Evolutionary conservation across 2,329 filamentous ascomycete species (phyloP), one percentile per base, ranked within the genome.

Genomic region (Corinectria fuckeliana): DNA sequence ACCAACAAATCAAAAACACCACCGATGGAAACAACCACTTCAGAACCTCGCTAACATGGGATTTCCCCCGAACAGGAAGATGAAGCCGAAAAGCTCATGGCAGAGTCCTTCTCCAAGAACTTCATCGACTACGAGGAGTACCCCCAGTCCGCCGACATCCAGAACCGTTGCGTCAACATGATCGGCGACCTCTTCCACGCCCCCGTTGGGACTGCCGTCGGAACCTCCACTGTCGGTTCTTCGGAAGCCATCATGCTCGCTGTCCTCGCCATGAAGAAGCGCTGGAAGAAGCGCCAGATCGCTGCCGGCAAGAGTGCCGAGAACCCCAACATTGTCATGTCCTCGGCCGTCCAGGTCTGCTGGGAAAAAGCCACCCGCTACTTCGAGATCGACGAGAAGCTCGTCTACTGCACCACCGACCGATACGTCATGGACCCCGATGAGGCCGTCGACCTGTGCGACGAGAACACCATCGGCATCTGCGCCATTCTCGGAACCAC

Each of bases 21-120:
- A 34, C 18, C 34, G n/a, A n/a, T n/a, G n/a, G n/a, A n/a, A n/a
- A n/a, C n/a, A n/a, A n/a, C n/a, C n/a, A n/a, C 8, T 14, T 28
- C 16, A 21, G 20, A 21, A 41, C 6, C 9, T 50, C 53, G 52
- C 67, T 69, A 56, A 69, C 58, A 58, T 57, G 47, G 13, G 3
- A 4, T 20, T 42, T 50, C 34, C 16, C 13, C 11, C 49, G n/a
- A 26, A 44, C 68, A 92, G 90, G 93, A 97, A 80, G 91, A 97
- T 44, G 94, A 97, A 77, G 93, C 90, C 18, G 93, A 97, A 80
- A 93, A 96, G 78, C 91, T 97, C 77, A 98, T 98, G 94, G 81
- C 88, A 65, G 92, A 97, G 65, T 87, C 91, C 52, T 92, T 97
- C 75, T 88, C 91, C 75, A 97, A 97, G 78, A 98, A 98, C 83